Percentiles rank a stretch among this genome's conserved stretches.
These are phyloP conservation scores for Alternaria dauci DNA, from an alignment of 2,329 filamentous ascomycete genomes.

Conservation along the genomic window DNA sequence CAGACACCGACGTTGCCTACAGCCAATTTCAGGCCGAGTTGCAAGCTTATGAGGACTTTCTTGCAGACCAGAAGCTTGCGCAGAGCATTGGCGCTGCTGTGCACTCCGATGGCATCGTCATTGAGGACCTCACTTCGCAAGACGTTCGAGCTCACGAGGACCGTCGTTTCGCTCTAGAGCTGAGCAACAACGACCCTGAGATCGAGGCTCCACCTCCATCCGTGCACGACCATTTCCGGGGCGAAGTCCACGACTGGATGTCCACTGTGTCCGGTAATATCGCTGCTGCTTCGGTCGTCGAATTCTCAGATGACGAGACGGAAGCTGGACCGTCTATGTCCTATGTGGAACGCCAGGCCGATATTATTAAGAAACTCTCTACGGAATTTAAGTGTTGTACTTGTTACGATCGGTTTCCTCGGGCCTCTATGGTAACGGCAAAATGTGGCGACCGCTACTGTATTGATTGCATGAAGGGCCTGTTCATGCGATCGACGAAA, in stretches of 20 bases:
- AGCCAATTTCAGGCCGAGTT: constrained; percentile 28
- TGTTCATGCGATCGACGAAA: constrained; percentile 27
- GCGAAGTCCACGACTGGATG: constrained; percentile 12
- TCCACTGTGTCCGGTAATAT: constrained; percentile 1
- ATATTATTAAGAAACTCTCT: constrained; percentile 18
- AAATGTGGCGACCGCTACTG: constrained; percentile 30
- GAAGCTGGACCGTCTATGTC: constrained; percentile 26
- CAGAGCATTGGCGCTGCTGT: constrained; percentile 37
- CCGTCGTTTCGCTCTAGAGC: constrained; percentile 18
- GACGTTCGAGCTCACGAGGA: constrained; percentile 30
- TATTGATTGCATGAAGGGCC: constrained; percentile 22
- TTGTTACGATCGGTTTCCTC: constrained; percentile 16
- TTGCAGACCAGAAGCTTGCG: constrained; percentile 31
- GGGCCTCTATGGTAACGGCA: constrained; percentile 4
- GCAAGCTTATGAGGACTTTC: constrained; percentile 16
- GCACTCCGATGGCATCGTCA: constrained; percentile 25
- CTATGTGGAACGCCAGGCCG: constrained; percentile 23
- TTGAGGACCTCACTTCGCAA: constrained; percentile 19
- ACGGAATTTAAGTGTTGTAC: constrained; percentile 20
- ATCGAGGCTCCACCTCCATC: constrained; percentile 16
- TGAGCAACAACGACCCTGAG: constrained; percentile 25
- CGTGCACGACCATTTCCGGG: background rate
- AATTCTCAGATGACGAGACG: constrained; percentile 22
- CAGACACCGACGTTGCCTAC: constrained; percentile 31
- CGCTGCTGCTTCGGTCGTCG: constrained; percentile 7